Evolutionary conservation across 257 asterid species (phyloP).

Genomic region (Datura wrightii): DNA sequence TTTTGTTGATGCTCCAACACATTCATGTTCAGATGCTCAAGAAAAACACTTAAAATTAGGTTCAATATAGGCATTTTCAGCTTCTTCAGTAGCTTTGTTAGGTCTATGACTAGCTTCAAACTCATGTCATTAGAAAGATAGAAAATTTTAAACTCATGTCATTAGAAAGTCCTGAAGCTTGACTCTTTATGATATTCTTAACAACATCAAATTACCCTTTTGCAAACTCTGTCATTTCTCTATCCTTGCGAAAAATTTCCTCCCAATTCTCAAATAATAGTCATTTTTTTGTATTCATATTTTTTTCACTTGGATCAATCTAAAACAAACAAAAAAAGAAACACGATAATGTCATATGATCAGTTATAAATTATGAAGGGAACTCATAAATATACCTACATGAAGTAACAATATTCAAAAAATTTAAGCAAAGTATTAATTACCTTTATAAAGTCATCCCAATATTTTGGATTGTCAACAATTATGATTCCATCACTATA

Average conservation of each 20-base stretch:
- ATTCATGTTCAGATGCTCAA: neutral
- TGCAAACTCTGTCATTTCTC: neutral
- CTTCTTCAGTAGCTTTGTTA: neutral
- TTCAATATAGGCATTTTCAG: neutral
- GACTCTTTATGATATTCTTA: neutral
- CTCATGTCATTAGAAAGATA: neutral
- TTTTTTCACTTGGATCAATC: neutral
- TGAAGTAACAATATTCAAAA: neutral
- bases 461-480: neutral
- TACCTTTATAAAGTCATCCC: neutral
- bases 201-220: neutral
- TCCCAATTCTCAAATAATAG: neutral
- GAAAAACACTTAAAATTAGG: neutral
- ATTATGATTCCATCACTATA: neutral
- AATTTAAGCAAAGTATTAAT: neutral
- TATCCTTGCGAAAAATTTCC: neutral
- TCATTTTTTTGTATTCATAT: neutral
- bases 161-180: neutral
- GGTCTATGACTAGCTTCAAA: neutral
- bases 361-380: neutral
- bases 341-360: neutral
- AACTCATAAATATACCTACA: neutral
- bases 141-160: neutral
- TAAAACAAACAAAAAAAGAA: neutral
- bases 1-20: neutral